A percentile compares a stretch with the other conserved stretches of the same genome.
These are phyloP conservation scores for Phaseolus coccineus DNA, from an alignment of 331 rosid genomes.

Conservation along the genomic window DNA sequence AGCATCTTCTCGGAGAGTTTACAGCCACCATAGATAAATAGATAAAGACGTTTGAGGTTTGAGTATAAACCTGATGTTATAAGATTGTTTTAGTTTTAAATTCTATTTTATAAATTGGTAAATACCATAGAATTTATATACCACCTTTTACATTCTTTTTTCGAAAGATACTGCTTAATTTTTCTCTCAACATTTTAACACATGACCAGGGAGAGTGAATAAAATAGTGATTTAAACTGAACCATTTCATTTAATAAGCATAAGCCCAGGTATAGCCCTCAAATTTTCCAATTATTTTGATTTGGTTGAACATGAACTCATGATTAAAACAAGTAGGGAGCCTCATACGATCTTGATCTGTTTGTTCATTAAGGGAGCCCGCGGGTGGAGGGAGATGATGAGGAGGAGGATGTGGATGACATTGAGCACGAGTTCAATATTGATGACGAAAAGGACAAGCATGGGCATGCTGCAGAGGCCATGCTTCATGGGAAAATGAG, in stretches of 20 bases:
- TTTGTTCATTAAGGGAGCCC: conserved; percentile 74
- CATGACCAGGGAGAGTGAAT: not conserved
- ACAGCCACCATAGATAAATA: no score
- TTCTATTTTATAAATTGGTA: no score
- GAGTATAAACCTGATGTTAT: no score
- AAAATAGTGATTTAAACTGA: not conserved
- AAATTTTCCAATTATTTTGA: not conserved
- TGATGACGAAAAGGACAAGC: conserved; percentile 64
- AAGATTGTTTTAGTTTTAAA: no score
- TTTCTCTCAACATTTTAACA: not conserved
- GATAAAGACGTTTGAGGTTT: no score
- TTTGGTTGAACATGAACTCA: conserved; percentile 15
- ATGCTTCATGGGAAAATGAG: conserved; percentile 99
- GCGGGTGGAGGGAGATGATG: conserved; percentile 92
- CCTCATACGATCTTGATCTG: conserved; percentile 4
- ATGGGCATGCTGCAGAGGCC: conserved; percentile 75
- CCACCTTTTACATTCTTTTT: not conserved
- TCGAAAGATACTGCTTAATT: not conserved
- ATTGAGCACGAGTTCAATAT: conserved; percentile 90
- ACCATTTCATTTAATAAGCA: not conserved
- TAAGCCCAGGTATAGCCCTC: not conserved
- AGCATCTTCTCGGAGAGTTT: no score
- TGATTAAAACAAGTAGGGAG: conserved; percentile 3
- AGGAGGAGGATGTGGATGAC: conserved; percentile 92
- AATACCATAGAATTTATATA: no score